phyloP scores from a whole-genome alignment of 108 stramenopile species.

The Discostella pseudostelligera region DNA sequence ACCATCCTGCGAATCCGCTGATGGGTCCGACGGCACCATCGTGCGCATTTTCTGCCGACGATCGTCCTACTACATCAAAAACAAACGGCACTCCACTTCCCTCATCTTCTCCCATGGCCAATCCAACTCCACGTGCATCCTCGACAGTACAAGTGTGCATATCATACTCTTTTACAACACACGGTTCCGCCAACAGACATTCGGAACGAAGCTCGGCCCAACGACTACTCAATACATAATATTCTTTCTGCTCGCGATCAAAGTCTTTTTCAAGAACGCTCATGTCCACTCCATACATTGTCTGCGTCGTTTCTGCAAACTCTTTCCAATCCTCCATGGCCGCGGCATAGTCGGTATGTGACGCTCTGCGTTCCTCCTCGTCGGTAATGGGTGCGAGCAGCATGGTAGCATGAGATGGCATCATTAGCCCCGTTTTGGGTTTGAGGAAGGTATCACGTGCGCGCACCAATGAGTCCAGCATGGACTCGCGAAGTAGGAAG shows the following conservation, averaged over 20 bases:
- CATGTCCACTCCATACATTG: conserved; percentile 93
- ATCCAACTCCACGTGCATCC: conserved; percentile 84
- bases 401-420: conserved; percentile 95
- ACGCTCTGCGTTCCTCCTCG: conserved; percentile 87
- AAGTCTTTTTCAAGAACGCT: conserved; percentile 74
- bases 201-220: conserved; percentile 91
- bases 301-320: conserved; percentile 81
- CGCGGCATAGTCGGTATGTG: conserved; percentile 74
- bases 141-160: conserved; percentile 93
- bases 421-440: conserved; percentile 89
- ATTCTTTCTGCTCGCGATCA: conserved; percentile 94
- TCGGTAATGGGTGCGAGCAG: conserved; percentile 87
- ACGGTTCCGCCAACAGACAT: conserved; percentile 80
- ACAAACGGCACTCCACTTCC: conserved; percentile 55
- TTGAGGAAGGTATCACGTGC: conserved; percentile 92
- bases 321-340: conserved; percentile 93
- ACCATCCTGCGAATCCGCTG: conserved; percentile 97
- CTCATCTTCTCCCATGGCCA: conserved; percentile 37
- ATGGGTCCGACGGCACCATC: conserved; percentile 54
- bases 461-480: conserved; percentile 94
- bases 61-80: conserved; percentile 71
- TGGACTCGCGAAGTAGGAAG: conserved; percentile 94
- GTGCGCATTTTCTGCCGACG: not conserved
- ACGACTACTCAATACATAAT: conserved; percentile 86
- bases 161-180: conserved; percentile 78